Evolutionary conservation across 2,329 filamentous ascomycete genomes (phyloP), one percentile per base, ranked within the genome.

Genomic region (Aspergillus unguis): DNA sequence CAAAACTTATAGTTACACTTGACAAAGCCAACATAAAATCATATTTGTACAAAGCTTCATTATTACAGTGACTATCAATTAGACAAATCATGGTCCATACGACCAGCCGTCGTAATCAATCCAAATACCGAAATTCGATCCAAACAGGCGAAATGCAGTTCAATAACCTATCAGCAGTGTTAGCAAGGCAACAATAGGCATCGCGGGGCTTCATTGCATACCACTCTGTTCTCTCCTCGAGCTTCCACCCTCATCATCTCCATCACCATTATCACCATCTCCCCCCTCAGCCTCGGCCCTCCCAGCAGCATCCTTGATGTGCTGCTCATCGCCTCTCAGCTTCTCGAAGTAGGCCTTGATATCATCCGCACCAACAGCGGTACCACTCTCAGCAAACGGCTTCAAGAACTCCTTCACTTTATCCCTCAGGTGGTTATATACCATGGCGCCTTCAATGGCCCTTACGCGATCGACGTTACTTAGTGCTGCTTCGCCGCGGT

Each of bases 261-360:
- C 35, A 10, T 9, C 35, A 48, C 76, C 69, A 48, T 65, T 66
- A 65, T 72, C 66, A 26, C 58, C 62, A 7, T 62, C 71, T 2
- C 71, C 73, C 53, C 58, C 62, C 8, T 62, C 71, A 2, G 71
- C 73, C 53, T 59, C 67, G 6, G 80, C 81, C 26, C 75, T 77
- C 50, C 80, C 78, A 10, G 80, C 80, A 0, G 85, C 85, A 58
- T 84, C 81, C 61, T 77, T 77, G 52, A 90, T 89, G 0, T 78
- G 88, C 62, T 87, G 77, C 41, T 90, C 88, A 71, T 97, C 94
- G 53, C 94, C 94, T 58, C 94, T 82, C 61, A 99, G 74, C 75
- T 94, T 92, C 47, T 92, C 92, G 80, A 99, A 99, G 70, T 96
- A 96, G 2, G 84, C 84, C 72, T 96, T 99, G 72, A 99, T 94